phyloP scores from a whole-genome alignment of 2,329 filamentous ascomycete species.

The Diaporthe amygdali region DNA sequence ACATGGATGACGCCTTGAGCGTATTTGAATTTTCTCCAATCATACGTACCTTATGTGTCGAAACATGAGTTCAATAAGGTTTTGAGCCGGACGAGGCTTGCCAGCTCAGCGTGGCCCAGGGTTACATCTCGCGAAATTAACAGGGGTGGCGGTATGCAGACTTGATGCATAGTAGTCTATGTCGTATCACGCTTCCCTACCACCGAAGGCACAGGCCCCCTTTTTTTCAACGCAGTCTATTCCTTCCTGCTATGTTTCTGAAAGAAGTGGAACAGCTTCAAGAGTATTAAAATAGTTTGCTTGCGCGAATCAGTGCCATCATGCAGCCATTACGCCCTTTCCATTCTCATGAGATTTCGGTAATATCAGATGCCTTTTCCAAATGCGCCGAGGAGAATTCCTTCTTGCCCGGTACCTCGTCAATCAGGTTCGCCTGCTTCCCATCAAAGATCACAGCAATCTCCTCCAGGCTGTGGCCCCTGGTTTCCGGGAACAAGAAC shows the following conservation, averaged over 20 bases:
- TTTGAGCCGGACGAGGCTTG: not conserved
- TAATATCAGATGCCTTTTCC: not conserved
- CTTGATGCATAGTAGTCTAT: no score
- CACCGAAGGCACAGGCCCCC: not conserved
- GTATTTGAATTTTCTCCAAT: not conserved
- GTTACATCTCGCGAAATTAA: not conserved
- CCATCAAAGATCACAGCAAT: conserved; percentile 32
- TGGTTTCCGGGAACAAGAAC: conserved; percentile 40
- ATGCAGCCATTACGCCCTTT: not conserved
- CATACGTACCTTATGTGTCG: not conserved
- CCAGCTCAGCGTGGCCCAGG: not conserved
- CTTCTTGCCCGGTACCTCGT: not conserved
- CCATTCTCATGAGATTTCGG: not conserved
- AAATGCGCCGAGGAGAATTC: not conserved
- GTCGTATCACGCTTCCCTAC: not conserved
- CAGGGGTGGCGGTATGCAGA: not conserved
- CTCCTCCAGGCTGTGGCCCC: conserved; percentile 37
- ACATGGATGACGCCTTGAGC: not conserved
- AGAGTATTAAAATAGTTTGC: no score
- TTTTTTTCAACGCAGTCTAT: no score
- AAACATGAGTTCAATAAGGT: not conserved
- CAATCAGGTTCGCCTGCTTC: not conserved
- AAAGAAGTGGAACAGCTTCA: no score
- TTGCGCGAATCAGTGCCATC: not conserved
- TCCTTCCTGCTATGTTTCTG: no score